Evolutionary conservation across 768 basidiomycete species (phyloP), one percentile per base, ranked within the genome.

Genomic region (Cystobasidium ongulense): DNA sequence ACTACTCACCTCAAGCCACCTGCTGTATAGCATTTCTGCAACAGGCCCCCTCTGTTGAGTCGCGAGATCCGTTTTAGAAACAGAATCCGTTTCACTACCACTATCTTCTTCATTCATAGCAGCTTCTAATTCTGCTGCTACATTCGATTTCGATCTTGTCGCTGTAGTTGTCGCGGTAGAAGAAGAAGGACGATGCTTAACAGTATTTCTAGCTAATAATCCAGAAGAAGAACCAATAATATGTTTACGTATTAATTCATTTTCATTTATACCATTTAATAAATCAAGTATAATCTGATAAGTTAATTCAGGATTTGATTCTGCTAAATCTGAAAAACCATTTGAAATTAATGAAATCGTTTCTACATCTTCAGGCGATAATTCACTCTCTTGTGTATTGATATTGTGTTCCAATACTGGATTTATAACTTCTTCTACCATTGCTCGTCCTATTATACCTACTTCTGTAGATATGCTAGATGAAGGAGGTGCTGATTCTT

Each of bases 11-110:
- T 96, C 91, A 29, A 97, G 83, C 94, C 95, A 98, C 62, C 95
- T 87, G 86, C 94, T 88, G 81, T 97, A 98, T n/a, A 98, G 83
- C 76, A 98, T 85, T 80, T 98, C 95, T 25, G 92, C 90, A 33
- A 98, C 92, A 5, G 94, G 92, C 70, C 91, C 93, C 67, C 82
- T 68, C 59, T 82, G 78, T 25, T 54, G 38, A 3, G 35, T 18
- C 31, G 72, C 46, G 33, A 31, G 25, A 23, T 39, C 67, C 29
- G 43, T 21, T 31, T 25, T 54, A 52, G 18, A 46, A 52, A 7
- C 59, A 61, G 25, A 43, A n/a, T 63, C 63, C 15, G 52, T 29
- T n/a, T 75, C 75, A 13, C 65, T 74, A 15, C 68, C 74, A 7
- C 62, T 64, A 46, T 75, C 76, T 23, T 75, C 76, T 21, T 73